phyloP scores from a whole-genome alignment of 2,329 filamentous ascomycete genomes.

The Zymoseptoria tritici region DNA sequence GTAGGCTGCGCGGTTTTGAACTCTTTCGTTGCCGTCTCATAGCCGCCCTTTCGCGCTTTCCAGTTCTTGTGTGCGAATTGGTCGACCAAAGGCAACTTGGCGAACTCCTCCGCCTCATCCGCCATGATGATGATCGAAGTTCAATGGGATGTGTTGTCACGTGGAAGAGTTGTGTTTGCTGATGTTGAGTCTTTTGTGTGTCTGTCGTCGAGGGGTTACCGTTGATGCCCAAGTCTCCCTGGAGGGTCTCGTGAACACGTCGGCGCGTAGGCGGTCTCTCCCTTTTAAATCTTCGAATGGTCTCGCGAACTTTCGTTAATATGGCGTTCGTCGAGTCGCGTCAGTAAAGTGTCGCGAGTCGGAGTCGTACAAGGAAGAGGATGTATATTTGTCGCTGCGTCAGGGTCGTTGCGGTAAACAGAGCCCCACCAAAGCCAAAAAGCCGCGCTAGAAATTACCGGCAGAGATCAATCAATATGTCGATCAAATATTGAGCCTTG shows the following conservation, averaged over 20 bases:
- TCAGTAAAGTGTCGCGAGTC: background rate
- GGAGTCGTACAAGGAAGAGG: background rate
- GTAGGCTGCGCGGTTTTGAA: slow-evolving; percentile 80
- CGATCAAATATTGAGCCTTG: background rate
- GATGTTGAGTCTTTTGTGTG: background rate
- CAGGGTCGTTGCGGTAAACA: background rate
- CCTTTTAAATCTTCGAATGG: background rate
- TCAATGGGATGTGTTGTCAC: background rate
- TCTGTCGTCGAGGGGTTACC: background rate
- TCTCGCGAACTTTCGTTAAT: background rate
- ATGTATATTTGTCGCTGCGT: background rate
- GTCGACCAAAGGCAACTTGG: slow-evolving; percentile 67
- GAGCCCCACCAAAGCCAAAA: background rate
- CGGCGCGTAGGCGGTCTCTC: too few relatives aligned
- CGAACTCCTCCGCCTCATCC: slow-evolving; percentile 73
- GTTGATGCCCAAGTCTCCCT: background rate
- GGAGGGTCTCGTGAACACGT: background rate
- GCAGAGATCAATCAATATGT: background rate
- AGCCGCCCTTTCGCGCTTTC: slow-evolving; percentile 94
- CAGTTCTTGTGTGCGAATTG: slow-evolving; percentile 87
- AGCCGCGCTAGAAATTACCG: background rate
- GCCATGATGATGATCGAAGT: slow-evolving; percentile 52
- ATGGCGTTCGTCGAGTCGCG: background rate
- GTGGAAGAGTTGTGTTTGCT: background rate
- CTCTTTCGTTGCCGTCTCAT: slow-evolving; percentile 82